Base-by-base conservation (phyloP, 306 rosid species). In the Calophaca sinica region DNA sequence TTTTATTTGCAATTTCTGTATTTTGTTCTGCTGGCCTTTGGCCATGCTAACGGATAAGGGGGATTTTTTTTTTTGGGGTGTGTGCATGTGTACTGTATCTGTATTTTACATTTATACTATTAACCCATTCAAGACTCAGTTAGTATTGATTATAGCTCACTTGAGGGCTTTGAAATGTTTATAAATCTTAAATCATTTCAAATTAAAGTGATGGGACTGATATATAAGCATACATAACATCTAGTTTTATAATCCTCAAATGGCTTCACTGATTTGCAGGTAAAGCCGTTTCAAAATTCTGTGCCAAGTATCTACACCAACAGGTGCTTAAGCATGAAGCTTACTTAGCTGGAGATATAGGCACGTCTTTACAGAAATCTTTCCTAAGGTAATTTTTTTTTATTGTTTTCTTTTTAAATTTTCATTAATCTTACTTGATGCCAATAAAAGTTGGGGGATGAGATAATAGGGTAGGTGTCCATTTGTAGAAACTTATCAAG, bases 271-370 rank as follows among this genome's bases (percentile, higher is more conserved):
- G 54, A 49, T 80, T 76, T 87, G 57, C 88, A 94, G 99, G 99
- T 74, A 91, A 94, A 84, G 99, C 90, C 9, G 99, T 94, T 83
- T 84, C 99, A 29, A 94, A 90, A 80, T 94, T 94, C 79, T 94
- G 99, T 51, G 93, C 96, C 73, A 92, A 94, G 87, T 84, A 90
- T 89, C 96, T 94, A 59, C 99, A 94, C 70, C 89, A 45, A 62
- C 91, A 92, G 84, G 82, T 94, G 75, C 90, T 91, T 49, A 88
- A 83, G 76, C 85, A 88, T 58, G 97, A 94, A 79, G 83, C 90
- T 58, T 90, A 87, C 78, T 5, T 48, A 36, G 92, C 96, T 72
- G 98, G 98, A 66, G 96, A 94, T 92, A 31, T 89, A 72, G 80
- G 89, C 73, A 82, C 83, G 61, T 86, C 99, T 57, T 60, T 87